A percentile compares a stretch with the other conserved stretches of the same genome.
phyloP scores from a whole-genome alignment of 2,329 filamentous ascomycete species.

The Endothia cerciana region DNA sequence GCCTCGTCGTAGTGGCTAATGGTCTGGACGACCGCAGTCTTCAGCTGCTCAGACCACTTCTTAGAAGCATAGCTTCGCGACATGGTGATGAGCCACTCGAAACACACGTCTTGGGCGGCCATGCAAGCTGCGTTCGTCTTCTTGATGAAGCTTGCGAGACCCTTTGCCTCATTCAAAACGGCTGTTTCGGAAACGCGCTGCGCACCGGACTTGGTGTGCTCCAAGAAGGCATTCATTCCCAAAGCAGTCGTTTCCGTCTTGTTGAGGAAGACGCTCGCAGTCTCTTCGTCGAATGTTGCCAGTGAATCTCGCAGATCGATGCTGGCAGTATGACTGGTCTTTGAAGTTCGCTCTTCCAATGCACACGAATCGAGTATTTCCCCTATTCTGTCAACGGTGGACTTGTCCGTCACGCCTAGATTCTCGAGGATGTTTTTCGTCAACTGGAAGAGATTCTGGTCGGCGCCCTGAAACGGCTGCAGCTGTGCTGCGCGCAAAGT shows the following conservation, averaged over 20 bases:
- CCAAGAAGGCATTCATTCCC: constrained; percentile 64
- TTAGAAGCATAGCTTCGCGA: constrained; percentile 52
- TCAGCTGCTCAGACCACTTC: constrained; percentile 64
- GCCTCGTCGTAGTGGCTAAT: constrained; percentile 57
- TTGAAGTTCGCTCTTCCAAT: constrained; percentile 54
- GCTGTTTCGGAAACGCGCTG: constrained; percentile 53
- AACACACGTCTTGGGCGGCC: constrained; percentile 60
- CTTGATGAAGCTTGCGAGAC: constrained; percentile 56
- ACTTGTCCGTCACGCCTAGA: constrained; percentile 56
- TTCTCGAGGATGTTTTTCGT: constrained; percentile 60
- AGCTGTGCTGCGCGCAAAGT: constrained; percentile 58
- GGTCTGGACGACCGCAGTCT: constrained; percentile 60
- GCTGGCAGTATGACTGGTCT: constrained; percentile 50
- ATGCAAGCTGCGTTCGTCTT: constrained; percentile 54
- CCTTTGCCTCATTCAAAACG: constrained; percentile 56
- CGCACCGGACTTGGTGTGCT: constrained; percentile 62
- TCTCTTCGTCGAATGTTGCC: constrained; percentile 57
- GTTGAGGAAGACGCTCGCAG: constrained; percentile 54
- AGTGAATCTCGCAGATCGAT: constrained; percentile 55
- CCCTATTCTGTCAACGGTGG: constrained; percentile 48
- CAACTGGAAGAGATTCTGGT: constrained; percentile 59
- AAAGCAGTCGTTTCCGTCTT: constrained; percentile 57
- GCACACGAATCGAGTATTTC: constrained; percentile 58
- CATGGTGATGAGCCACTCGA: constrained; percentile 59
- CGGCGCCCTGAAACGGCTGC: constrained; percentile 59